These are phyloP conservation scores for Glycine soja DNA, from an alignment of 306 rosid genomes.

Conservation along the genomic window DNA sequence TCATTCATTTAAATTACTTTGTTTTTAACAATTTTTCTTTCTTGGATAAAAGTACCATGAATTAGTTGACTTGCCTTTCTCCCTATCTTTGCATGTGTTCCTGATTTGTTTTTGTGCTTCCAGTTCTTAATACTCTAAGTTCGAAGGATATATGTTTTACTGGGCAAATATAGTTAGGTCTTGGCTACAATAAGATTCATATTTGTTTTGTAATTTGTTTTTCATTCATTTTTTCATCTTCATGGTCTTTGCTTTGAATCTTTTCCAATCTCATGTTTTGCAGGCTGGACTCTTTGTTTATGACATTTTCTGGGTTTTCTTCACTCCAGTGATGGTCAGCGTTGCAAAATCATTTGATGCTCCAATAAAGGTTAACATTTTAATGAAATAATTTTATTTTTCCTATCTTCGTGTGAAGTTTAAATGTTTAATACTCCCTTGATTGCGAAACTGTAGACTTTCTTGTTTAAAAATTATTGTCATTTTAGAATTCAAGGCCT, in stretches of 20 bases:
- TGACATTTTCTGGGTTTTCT: slow-evolving; percentile 94
- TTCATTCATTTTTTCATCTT: not conserved
- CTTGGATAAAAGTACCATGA: slow-evolving; percentile 4
- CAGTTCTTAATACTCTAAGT: not conserved
- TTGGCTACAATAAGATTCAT: slow-evolving; percentile 3
- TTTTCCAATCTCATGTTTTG: slow-evolving; percentile 30
- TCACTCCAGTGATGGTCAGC: slow-evolving; percentile 91
- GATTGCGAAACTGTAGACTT: not conserved
- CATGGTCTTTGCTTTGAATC: slow-evolving; percentile 40
- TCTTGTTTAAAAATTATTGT: not conserved
- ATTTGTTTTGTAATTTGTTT: not conserved
- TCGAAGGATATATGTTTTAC: not conserved
- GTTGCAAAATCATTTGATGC: slow-evolving; percentile 94
- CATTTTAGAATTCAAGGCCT: not conserved
- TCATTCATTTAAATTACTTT: slow-evolving; percentile 1
- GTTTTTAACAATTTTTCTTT: not conserved
- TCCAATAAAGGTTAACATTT: slow-evolving; percentile 76
- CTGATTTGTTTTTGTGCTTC: not conserved
- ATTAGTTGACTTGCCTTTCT: slow-evolving; percentile 15
- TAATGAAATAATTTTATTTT: slow-evolving; percentile 11
- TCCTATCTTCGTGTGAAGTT: slow-evolving; percentile 6
- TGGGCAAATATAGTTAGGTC: slow-evolving; percentile 20
- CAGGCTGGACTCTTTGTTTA: slow-evolving; percentile 87
- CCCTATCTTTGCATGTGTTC: not conserved
- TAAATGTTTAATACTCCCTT: not conserved